Conservation (phyloP, 371 early-diverging fungal genomes). For the Zychaea mexicana region DNA sequence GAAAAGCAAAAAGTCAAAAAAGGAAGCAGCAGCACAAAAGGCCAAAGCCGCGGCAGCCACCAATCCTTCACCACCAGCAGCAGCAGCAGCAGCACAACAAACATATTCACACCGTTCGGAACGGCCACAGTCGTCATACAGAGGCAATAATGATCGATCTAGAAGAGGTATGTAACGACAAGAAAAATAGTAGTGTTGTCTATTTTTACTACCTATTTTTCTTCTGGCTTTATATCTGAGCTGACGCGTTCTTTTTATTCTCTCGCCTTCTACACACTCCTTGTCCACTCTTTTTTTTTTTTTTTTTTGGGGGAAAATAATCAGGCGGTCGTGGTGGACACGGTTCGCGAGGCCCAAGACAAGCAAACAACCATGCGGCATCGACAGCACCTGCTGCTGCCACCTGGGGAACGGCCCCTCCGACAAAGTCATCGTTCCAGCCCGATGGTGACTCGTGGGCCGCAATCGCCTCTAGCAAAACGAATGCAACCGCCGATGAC, state of each 20-base stretch:
- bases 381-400: slow-evolving; percentile 1
- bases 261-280: not conserved
- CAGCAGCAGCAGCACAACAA: slow-evolving; percentile 13
- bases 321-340: slow-evolving; percentile 48
- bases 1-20: slow-evolving; percentile 74
- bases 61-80: slow-evolving; percentile 12
- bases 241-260: slow-evolving; percentile 13
- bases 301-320: not conserved
- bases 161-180: slow-evolving; percentile 25
- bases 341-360: slow-evolving; percentile 5
- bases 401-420: slow-evolving; percentile 17
- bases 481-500: slow-evolving; percentile 9
- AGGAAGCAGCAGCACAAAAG: slow-evolving; percentile 40
- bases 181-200: not conserved
- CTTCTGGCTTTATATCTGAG: slow-evolving; percentile 2
- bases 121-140: slow-evolving; percentile 12
- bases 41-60: slow-evolving; percentile 35
- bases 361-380: not conserved
- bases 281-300: not conserved
- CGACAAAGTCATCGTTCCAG: slow-evolving; percentile 2
- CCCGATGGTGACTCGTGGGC: slow-evolving; percentile 32
- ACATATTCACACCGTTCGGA: slow-evolving; percentile 15
- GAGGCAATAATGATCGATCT: slow-evolving; percentile 19
- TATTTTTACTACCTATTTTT: not conserved
- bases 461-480: slow-evolving; percentile 16